phyloP scores from a whole-genome alignment of 2,329 filamentous ascomycete species.

The Ilyonectria mors-panacis region DNA sequence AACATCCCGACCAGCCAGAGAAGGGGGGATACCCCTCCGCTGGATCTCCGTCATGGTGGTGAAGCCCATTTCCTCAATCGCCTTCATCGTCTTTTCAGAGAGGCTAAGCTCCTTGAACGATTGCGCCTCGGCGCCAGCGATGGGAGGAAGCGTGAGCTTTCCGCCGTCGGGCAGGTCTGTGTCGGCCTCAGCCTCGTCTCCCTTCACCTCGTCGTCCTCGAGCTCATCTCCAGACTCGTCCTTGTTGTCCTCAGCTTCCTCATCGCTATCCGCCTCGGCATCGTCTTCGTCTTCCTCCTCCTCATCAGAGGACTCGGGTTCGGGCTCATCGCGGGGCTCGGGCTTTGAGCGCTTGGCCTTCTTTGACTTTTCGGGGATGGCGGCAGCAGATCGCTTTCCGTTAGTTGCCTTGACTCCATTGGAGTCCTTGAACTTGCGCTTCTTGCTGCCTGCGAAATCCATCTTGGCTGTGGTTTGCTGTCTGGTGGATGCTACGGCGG shows the following conservation, averaged over 20 bases:
- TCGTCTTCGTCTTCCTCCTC: conserved; percentile 49
- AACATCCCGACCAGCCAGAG: conserved; percentile 91
- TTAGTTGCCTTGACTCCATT: conserved; percentile 50
- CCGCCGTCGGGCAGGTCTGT: conserved; percentile 55
- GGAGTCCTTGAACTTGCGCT: conserved; percentile 59
- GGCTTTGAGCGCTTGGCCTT: conserved; percentile 58
- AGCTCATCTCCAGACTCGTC: conserved; percentile 47
- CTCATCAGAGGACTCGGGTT: conserved; percentile 46
- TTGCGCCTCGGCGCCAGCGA: conserved; percentile 71
- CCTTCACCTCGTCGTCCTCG: conserved; percentile 45
- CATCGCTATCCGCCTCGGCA: conserved; percentile 46
- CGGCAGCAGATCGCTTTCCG: conserved; percentile 42
- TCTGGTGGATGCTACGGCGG: conserved; percentile 23
- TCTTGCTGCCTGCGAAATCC: conserved; percentile 58
- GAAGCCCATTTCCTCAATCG: conserved; percentile 92
- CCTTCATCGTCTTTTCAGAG: conserved; percentile 89
- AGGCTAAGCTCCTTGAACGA: conserved; percentile 87
- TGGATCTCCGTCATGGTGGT: conserved; percentile 97
- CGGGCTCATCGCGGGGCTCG: conserved; percentile 44
- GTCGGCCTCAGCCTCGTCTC: conserved; percentile 50
- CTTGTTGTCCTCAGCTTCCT: conserved; percentile 50
- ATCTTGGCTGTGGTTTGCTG: conserved; percentile 46
- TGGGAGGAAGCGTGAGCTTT: conserved; percentile 66
- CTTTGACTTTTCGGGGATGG: conserved; percentile 57
- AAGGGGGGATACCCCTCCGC: conserved; percentile 85